Base-by-base conservation (phyloP, 345 rosid genomes). In the Salix brachista region DNA sequence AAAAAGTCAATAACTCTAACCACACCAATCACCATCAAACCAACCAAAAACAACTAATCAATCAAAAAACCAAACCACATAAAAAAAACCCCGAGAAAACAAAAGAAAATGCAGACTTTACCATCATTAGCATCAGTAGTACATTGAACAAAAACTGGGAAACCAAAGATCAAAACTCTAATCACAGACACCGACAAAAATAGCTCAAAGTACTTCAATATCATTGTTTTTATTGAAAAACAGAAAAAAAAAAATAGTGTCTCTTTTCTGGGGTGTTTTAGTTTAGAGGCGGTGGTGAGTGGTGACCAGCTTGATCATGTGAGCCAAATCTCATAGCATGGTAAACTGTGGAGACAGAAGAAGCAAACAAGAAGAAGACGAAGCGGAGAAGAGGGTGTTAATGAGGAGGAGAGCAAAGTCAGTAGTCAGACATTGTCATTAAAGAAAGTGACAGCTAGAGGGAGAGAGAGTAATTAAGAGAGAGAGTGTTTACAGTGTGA, bases 61-160 rank as follows among this genome's bases (percentile, higher is more conserved):
- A 16, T 23, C 28, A 65, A 32, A 65, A 25, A 48, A 54, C 19
- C 64, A 58, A 10, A 58, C 14, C 19, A 18, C 17, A 8, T 12
- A 23, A 34, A 46, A 41, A 32, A 61, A 1, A 19, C 6, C n/a
- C 6, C 5, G n/a, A 62, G 0, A 25, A 12, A 56, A 14, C 28
- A 41, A 13, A 18, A 65, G 10, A 67, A n/a, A 16, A n/a, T 54
- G 25, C 13, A 21, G 4, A 16, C 52, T 25, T 48, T 83, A 87
- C 89, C 87, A 61, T 87, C 89, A 26, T 80, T 7, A 37, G 87
- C 70, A 81, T 87, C 87, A n/a, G 89, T 87, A 42, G 77, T 73
- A 74, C 80, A 79, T 39, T 70, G 83, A 65, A 79, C 86, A 42
- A 78, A 66, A 67, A 50, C 65, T 6, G 82, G 80, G 12, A 79